Conservation (phyloP, 2,329 filamentous ascomycete species). For the Monilinia polystroma region DNA sequence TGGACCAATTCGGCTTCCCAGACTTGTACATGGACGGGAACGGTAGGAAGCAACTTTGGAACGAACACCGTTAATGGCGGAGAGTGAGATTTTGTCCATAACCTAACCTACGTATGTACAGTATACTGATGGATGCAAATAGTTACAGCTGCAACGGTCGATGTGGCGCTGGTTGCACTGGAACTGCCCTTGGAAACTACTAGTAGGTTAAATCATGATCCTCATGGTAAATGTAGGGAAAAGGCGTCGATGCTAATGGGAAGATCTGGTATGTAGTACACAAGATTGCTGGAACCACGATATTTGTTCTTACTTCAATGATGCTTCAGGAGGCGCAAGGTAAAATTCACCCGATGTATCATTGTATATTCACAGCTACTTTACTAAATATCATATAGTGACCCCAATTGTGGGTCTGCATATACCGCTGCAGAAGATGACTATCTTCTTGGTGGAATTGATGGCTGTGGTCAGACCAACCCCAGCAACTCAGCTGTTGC, state of each 20-base stretch:
- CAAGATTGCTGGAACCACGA: constrained; percentile 53
- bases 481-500: constrained; percentile 36
- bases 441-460: constrained; percentile 41
- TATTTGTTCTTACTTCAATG: constrained; percentile 52
- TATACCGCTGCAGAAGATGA: constrained; percentile 48
- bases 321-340: constrained; percentile 49
- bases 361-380: not conserved
- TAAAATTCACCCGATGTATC: constrained; percentile 29
- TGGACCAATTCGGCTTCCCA: constrained; percentile 48
- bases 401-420: constrained; percentile 49
- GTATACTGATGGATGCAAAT: constrained; percentile 1
- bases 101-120: not conserved
- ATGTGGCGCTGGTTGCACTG: constrained; percentile 49
- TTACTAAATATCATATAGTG: constrained; percentile 39
- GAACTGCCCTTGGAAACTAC: constrained; percentile 46
- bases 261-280: constrained; percentile 34
- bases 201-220: constrained; percentile 38
- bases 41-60: constrained; percentile 52
- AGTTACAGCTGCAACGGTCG: constrained; percentile 52
- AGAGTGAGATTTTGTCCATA: constrained; percentile 43
- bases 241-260: not conserved
- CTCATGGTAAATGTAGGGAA: not conserved
- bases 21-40: constrained; percentile 46
- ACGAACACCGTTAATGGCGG: constrained; percentile 43
- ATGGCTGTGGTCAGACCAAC: constrained; percentile 43